Conservation (phyloP, 169 alveolate species). For the Plasmodium vivax region DNA sequence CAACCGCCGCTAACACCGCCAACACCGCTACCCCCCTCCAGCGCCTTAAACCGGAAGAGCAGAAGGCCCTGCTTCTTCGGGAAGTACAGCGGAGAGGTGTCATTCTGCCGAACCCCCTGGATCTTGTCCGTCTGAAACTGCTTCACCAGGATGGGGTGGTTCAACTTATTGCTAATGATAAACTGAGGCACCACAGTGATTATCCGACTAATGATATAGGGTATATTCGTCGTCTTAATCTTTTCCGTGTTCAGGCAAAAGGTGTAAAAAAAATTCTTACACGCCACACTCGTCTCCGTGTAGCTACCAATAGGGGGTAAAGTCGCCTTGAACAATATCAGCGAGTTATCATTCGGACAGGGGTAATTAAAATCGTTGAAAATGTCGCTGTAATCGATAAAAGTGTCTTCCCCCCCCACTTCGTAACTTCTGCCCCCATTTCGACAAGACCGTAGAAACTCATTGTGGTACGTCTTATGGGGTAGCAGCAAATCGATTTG, state of each 20-base stretch:
- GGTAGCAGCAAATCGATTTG: conserved; percentile 74
- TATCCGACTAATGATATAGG: conserved; percentile 85
- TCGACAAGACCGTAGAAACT: background rate
- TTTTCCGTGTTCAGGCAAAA: conserved; percentile 87
- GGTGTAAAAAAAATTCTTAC: conserved; percentile 80
- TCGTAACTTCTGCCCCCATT: background rate
- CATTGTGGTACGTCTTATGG: conserved; percentile 32
- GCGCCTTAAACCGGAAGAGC: conserved; percentile 36
- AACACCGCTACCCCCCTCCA: background rate
- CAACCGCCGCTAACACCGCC: background rate
- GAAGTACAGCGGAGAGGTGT: conserved; percentile 60
- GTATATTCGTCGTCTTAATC: conserved; percentile 81
- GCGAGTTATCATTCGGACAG: conserved; percentile 13
- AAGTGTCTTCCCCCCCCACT: background rate
- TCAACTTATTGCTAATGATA: conserved; percentile 82
- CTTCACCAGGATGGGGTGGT: conserved; percentile 76
- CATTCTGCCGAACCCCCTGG: conserved; percentile 72
- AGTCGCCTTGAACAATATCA: conserved; percentile 74
- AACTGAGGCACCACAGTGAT: conserved; percentile 88
- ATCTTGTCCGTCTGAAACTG: conserved; percentile 78
- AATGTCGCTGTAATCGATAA: conserved; percentile 32
- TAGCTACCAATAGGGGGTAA: conserved; percentile 89
- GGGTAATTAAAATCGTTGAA: conserved; percentile 66
- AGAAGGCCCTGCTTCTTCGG: conserved; percentile 21
- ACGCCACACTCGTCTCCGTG: conserved; percentile 81